Evolutionary conservation across 495 filamentous ascomycete species (phyloP), one percentile per base, ranked within the genome.

Genomic region (Aspergillus bridgeri): DNA sequence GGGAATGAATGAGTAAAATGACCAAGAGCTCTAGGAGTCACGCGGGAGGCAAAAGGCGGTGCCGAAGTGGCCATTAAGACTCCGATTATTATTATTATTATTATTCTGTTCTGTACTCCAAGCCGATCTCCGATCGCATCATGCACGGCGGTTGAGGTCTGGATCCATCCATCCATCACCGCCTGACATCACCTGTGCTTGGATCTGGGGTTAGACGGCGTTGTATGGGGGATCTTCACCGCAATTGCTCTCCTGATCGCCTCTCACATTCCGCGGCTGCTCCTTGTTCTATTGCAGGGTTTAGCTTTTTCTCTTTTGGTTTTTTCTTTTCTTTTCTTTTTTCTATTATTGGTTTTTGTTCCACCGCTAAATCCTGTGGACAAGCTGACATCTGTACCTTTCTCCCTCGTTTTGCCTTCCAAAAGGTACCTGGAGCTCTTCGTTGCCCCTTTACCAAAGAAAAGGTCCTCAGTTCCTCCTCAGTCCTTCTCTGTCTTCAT

Each of bases 71-170:
- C n/a, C n/a, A n/a, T n/a, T n/a, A n/a, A n/a, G n/a, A n/a, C n/a
- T n/a, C n/a, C n/a, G n/a, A n/a, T n/a, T n/a, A n/a, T n/a, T n/a
- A n/a, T n/a, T n/a, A n/a, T n/a, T n/a, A n/a, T n/a, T n/a, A n/a
- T n/a, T n/a, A n/a, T n/a, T n/a, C n/a, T n/a, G n/a, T n/a, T n/a
- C n/a, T n/a, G n/a, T n/a, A n/a, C n/a, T n/a, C n/a, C n/a, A n/a
- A n/a, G n/a, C n/a, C n/a, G n/a, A n/a, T n/a, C n/a, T 53, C 51
- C 51, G 63, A 65, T 65, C 55, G 63, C 57, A n/a, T n/a, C n/a
- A n/a, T 65, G 60, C 54, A 66, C 62, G 63, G 63, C 63, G 59
- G 59, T 58, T 63, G 57, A 48, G 63, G 60, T 55, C 63, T 66
- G 63, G 63, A n/a, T n/a, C n/a, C n/a, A n/a, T n/a, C 58, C 57